Base-by-base conservation (phyloP, 305 asterid genomes). In the Fraxinus platypoda region DNA sequence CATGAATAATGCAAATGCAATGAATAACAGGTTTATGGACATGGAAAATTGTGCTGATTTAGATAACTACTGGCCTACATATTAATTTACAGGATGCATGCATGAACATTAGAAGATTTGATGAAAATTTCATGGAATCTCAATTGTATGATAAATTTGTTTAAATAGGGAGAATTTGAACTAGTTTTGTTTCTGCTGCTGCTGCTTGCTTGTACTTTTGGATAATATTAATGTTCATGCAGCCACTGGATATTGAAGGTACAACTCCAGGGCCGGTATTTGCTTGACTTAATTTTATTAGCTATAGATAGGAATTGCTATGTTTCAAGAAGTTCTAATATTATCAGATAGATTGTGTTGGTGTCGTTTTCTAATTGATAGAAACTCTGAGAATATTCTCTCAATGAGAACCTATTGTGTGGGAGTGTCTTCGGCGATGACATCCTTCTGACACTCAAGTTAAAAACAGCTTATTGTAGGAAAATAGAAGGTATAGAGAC, bases 1-100 rank as follows among this genome's bases (percentile, higher is more conserved):
- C 19, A 46, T 46, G 57, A 46, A 46, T 13, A 46, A 46, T 46
- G 57, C 57, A 46, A 46, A 46, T 46, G 6, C 57, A 23, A 87
- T 86, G 88, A 85, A 46, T 28, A 89, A 78, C 43, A 91, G 97
- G 86, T 92, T 86, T 77, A 83, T 89, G 91, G 80, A 9, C 7
- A 88, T 94, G 96, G 98, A 92, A 17, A 90, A 90, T 68, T 94
- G 97, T 85, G 89, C 81, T 76, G 98, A 93, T 77, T 88, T 94
- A 38, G 95, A 93, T 15, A 86, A 81, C 81, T 94, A 90, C 75
- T 94, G 98, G 98, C 78, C 91, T 66, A 30, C 92, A 11, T 94
- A 89, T 82, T 90, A 89, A 89, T 78, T 34, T 31, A 1, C 19
- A 28, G 9, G 37, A 66, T 62, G 31, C 72, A 62, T 62, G 33